A percentile compares a stretch with the other conserved stretches of the same genome.
phyloP scores from a whole-genome alignment of 208 protist genomes.

The Leishmania guyanensis region DNA sequence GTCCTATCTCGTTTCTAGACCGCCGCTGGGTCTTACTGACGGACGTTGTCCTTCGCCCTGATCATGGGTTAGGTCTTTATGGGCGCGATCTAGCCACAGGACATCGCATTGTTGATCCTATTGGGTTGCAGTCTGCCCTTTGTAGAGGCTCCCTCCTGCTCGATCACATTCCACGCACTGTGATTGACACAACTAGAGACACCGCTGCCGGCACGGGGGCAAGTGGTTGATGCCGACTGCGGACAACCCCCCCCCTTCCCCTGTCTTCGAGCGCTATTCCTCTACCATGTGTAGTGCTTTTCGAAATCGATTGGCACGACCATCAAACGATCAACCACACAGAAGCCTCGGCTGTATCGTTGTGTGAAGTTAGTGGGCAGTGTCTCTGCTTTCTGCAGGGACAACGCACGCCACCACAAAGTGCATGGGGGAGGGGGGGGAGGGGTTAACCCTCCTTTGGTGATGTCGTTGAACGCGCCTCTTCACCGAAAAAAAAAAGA shows the following conservation, averaged over 20 bases:
- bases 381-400: not conserved
- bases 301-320: not conserved
- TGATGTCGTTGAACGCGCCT: not conserved
- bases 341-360: not conserved
- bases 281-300: not conserved
- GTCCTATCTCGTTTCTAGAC: slow-evolving; percentile 2
- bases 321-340: not conserved
- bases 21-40: not conserved
- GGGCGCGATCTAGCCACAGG: not conserved
- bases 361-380: not conserved
- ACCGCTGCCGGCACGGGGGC: too few species aligned
- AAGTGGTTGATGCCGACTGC: not conserved
- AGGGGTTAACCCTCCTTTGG: not conserved
- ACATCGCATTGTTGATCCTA: slow-evolving; percentile 3
- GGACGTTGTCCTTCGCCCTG: slow-evolving; percentile 2
- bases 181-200: not conserved
- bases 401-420: not conserved
- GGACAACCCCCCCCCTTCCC: not conserved
- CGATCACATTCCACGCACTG: slow-evolving; percentile 42
- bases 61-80: slow-evolving; percentile 2
- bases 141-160: slow-evolving; percentile 31
- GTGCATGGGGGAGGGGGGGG: not conserved
- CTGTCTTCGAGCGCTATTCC: not conserved
- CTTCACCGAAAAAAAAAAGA: not conserved
- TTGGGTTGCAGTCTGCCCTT: slow-evolving; percentile 5